Conservation (phyloP, 441 rosid species). For the Sinapis alba region DNA sequence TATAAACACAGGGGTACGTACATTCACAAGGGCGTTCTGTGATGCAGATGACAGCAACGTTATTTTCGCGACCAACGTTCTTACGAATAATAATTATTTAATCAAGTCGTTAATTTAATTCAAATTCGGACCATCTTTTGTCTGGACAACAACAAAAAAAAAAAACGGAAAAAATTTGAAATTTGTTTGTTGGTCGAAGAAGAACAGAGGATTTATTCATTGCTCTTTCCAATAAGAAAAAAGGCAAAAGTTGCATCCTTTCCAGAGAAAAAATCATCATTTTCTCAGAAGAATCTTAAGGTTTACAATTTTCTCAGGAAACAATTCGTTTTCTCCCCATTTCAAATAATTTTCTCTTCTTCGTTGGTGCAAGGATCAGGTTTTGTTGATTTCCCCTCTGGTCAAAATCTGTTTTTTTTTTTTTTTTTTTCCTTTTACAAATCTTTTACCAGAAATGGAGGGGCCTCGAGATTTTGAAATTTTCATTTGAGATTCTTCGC, state of each 20-base stretch:
- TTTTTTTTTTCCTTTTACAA: neutral
- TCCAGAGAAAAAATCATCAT: constrained; percentile 1
- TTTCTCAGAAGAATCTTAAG: constrained; percentile 26
- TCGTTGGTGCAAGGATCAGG: constrained; percentile 27
- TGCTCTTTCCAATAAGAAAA: constrained; percentile 13
- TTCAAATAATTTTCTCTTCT: constrained; percentile 7
- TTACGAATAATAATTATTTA: neutral
- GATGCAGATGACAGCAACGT: constrained; percentile 19
- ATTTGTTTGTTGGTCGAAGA: constrained; percentile 38
- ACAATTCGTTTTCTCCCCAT: constrained; percentile 2
- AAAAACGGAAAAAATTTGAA: constrained; percentile 15
- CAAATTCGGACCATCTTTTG: constrained; percentile 25
- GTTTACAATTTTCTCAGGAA: constrained; percentile 10
- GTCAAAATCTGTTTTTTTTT: neutral
- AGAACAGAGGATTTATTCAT: constrained; percentile 37
- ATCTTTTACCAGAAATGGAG: constrained; percentile 19
- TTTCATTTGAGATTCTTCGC: constrained; percentile 9
- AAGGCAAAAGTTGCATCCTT: constrained; percentile 32
- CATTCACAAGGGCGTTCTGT: neutral
- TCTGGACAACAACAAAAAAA: constrained; percentile 3
- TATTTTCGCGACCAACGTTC: neutral
- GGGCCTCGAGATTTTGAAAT: constrained; percentile 34
- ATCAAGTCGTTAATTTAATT: constrained; percentile 12
- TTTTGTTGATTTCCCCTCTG: constrained; percentile 30
- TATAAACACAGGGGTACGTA: neutral